These are phyloP conservation scores for Erysimum cheiranthoides DNA, from an alignment of 345 rosid species.

Conservation along the genomic window DNA sequence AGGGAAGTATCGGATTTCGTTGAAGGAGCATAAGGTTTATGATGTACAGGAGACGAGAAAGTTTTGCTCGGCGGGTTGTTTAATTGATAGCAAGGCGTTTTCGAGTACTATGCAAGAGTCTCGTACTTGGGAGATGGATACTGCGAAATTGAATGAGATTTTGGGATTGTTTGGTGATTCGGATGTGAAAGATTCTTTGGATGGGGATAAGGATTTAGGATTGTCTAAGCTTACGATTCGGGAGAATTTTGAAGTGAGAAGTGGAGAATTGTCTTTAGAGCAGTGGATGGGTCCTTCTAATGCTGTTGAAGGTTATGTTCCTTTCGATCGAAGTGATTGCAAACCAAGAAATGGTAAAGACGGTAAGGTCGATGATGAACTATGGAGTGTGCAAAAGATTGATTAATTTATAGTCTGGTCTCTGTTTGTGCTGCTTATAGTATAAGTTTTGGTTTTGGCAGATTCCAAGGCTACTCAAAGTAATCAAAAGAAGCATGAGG, in stretches of 20 bases:
- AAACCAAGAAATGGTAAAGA: slow-evolving; percentile 38
- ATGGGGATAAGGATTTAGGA: slow-evolving; percentile 51
- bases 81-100: slow-evolving; percentile 63
- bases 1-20: slow-evolving; percentile 69
- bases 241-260: slow-evolving; percentile 54
- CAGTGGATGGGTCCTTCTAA: slow-evolving; percentile 71
- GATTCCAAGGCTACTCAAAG: slow-evolving; percentile 49
- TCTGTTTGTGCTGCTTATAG: slow-evolving; percentile 5
- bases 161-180: slow-evolving; percentile 54
- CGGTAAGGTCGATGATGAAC: slow-evolving; percentile 43
- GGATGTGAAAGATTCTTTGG: slow-evolving; percentile 33
- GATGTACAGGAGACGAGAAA: slow-evolving; percentile 61
- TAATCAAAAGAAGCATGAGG: slow-evolving; percentile 46
- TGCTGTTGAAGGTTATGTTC: slow-evolving; percentile 94
- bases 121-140: slow-evolving; percentile 56
- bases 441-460: slow-evolving; percentile 44
- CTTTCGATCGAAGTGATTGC: slow-evolving; percentile 45
- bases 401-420: background rate
- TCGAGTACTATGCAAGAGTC: slow-evolving; percentile 57
- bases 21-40: slow-evolving; percentile 78
- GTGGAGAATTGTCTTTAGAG: slow-evolving; percentile 50
- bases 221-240: slow-evolving; percentile 58
- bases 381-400: background rate
- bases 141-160: slow-evolving; percentile 53
- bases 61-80: slow-evolving; percentile 74